These are phyloP conservation scores for Hypoxylon sp. DNA, from an alignment of 2,329 filamentous ascomycete species.

Conservation along the genomic window DNA sequence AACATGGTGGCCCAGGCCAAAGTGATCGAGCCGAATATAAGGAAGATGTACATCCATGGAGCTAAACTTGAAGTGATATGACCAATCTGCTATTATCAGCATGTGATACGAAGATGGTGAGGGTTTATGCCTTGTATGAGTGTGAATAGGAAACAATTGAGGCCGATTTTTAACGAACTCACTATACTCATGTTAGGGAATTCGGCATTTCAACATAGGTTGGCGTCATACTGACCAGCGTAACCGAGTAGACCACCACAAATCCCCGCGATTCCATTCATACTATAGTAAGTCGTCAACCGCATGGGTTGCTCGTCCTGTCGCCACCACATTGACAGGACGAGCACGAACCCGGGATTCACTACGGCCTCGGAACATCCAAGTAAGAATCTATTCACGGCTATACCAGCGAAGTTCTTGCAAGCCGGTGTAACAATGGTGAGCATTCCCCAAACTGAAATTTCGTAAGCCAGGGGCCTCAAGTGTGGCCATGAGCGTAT, in stretches of 20 bases:
- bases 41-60: conserved; percentile 54
- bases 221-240: conserved; percentile 37
- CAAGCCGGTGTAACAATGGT: conserved; percentile 51
- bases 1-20: conserved; percentile 47
- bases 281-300: conserved; percentile 49
- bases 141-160: not conserved
- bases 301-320: conserved; percentile 51
- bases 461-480: conserved; percentile 2
- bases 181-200: conserved; percentile 31
- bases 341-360: conserved; percentile 51
- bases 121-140: not conserved
- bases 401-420: conserved; percentile 50
- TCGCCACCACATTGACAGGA: conserved; percentile 50
- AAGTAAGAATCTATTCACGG: conserved; percentile 50
- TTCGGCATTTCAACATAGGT: not conserved
- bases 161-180: conserved; percentile 4
- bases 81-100: conserved; percentile 42
- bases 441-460: conserved; percentile 50
- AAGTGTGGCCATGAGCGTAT: conserved; percentile 1
- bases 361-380: conserved; percentile 51
- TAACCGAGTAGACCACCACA: conserved; percentile 52
- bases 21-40: conserved; percentile 53
- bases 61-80: conserved; percentile 51
- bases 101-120: not conserved
- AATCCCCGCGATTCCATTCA: conserved; percentile 51